Conservation (phyloP, 2,329 filamentous ascomycete genomes). For the Trichoderma simmonsii region DNA sequence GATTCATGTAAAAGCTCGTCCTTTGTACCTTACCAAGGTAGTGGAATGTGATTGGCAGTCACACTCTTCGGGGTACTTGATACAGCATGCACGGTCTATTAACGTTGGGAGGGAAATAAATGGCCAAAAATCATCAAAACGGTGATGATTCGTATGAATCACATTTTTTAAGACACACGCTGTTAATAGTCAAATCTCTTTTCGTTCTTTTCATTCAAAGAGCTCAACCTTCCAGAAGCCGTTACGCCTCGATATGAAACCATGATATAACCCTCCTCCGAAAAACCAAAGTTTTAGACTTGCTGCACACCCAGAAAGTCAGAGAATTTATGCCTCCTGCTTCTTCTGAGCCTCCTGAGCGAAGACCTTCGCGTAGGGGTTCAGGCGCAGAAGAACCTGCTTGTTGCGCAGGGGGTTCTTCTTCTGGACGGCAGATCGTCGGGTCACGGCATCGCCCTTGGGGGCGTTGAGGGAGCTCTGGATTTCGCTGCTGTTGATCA, state of each 20-base stretch:
- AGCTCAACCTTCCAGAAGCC: constrained; percentile 37
- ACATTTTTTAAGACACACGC: constrained; percentile 16
- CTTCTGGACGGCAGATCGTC: constrained; percentile 92
- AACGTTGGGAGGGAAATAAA: background rate
- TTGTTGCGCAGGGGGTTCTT: constrained; percentile 99
- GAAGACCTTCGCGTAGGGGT: constrained; percentile 94
- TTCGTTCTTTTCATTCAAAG: constrained; percentile 31
- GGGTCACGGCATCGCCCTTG: constrained; percentile 85
- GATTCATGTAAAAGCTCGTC: background rate
- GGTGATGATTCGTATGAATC: constrained; percentile 11
- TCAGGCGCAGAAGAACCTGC: constrained; percentile 97
- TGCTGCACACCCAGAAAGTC: constrained; percentile 41
- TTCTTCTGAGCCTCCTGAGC: constrained; percentile 59
- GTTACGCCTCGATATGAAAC: constrained; percentile 39
- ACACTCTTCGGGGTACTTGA: background rate
- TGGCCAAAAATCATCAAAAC: constrained; percentile 5
- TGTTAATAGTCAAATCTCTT: constrained; percentile 31
- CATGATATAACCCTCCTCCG: constrained; percentile 30
- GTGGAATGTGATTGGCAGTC: no score
- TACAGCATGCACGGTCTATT: background rate
- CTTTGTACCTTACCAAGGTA: no score
- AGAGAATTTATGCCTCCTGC: constrained; percentile 36
- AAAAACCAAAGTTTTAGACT: constrained; percentile 25
- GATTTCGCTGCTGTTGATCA: constrained; percentile 99
- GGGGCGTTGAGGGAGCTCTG: constrained; percentile 91